Base-by-base conservation (phyloP, 2,329 filamentous ascomycete species). In the Trichoderma polysporum region DNA sequence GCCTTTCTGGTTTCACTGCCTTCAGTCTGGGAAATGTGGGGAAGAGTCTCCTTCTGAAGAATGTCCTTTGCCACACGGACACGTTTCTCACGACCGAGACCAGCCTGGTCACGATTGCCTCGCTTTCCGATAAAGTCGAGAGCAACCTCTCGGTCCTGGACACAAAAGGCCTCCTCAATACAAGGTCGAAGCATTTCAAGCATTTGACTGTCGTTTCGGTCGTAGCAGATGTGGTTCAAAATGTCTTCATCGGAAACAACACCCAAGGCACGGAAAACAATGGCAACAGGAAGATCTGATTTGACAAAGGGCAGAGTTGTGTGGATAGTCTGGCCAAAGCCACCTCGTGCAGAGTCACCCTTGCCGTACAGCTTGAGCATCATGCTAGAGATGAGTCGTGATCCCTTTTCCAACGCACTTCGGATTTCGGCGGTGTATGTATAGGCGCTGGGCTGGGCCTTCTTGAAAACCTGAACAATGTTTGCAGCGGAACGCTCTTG, bases 401-500 rank as follows among this genome's bases (percentile, higher is more conserved):
- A 97, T 15, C 96, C 95, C 79, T 97, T 97, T 79, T 99, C 95
- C 9, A 98, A 88, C 1, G 96, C 94, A 79, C 94, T 97, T 80
- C 95, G 88, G 73, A 99, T 97, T 79, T 99, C 95, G 13, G 95
- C 96, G 27, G 94, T 91, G 78, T 95, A 97, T 1, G 93, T 94
- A 70, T 93, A 97, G 10, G 93, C 91, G 71, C 92, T 94, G n/a
- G 93, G 93, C 72, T 90, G 87, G 0, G 94, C 93, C 83, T 99
- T 99, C 81, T 97, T 94, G 87, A 99, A 99, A 31, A 99, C 94
- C 80, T 99, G 95, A 5, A 99, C 95, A 68, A 98, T 99, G 76
- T 99, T 99, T 76, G 94, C 95, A 47, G 95, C 95, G 76, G 94
- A 97, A 69, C 95, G 91, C 80, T 99, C 95, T 78, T 99, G 95